Conservation (phyloP, 129 eudicot species). For the Chrysanthemum makinoi region DNA sequence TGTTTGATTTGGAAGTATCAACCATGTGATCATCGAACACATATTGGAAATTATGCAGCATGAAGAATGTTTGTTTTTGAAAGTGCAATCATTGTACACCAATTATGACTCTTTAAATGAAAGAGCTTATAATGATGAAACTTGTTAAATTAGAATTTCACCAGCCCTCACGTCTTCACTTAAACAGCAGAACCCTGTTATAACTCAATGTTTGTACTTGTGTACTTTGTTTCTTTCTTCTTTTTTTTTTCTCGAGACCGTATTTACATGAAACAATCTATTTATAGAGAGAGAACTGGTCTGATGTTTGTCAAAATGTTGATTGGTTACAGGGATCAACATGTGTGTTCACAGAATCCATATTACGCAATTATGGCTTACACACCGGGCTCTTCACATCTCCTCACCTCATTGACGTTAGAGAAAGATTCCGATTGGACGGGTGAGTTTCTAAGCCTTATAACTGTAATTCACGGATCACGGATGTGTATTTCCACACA, state of each 20-base stretch:
- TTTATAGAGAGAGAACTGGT: background rate
- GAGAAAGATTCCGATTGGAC: slow-evolving; percentile 82
- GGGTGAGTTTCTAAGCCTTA: slow-evolving; percentile 52
- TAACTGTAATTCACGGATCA: background rate
- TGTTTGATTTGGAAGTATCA: background rate
- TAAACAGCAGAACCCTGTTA: background rate
- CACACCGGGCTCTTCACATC: slow-evolving; percentile 92
- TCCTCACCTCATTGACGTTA: slow-evolving; percentile 96
- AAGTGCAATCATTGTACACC: background rate
- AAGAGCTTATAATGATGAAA: background rate
- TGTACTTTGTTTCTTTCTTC: background rate
- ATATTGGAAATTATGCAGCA: background rate
- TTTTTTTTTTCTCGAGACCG: background rate
- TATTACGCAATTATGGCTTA: slow-evolving; percentile 88
- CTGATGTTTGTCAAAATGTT: slow-evolving; percentile 26
- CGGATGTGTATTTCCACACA: background rate
- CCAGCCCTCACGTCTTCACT: background rate
- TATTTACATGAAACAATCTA: background rate
- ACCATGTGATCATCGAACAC: too few species aligned
- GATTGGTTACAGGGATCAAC: slow-evolving; percentile 78
- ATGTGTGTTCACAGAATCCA: slow-evolving; percentile 78
- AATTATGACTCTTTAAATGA: background rate
- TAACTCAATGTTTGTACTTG: background rate
- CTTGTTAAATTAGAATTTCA: background rate
- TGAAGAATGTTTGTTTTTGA: background rate